Base-by-base conservation (phyloP, 495 filamentous ascomycete species). In the Staphylotrichum tortipilum region DNA sequence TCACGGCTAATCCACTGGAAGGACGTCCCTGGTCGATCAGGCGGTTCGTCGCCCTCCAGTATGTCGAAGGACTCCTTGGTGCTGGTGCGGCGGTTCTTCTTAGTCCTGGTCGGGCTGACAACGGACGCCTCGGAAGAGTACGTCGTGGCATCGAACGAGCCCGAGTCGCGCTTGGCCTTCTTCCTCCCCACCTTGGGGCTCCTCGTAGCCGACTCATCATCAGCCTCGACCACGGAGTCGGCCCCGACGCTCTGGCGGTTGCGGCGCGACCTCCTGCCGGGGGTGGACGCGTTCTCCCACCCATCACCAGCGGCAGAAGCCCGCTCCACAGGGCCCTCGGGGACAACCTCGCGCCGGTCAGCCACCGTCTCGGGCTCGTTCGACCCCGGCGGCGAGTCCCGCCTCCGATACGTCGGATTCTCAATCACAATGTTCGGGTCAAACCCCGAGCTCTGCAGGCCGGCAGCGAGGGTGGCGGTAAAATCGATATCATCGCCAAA, bases 401-500 rank as follows among this genome's bases (percentile, higher is more conserved):
- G 77, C 19, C 72, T 73, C 38, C 79, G 78, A 48, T 79, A 88
- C 2, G 58, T 68, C 0, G 78, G 76, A 54, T 88, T 74, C 44
- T 86, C 70, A 19, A 83, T 79, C 12, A 88, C 78, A 49, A 87
- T 78, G 22, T 84, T 76, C 18, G 83, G 79, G 60, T 88, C 78
- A 50, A 88, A 88, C 0, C 84, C 84, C 44, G 79, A 74, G 5
- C 77, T 78, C 62, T 82, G 62, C 17, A 85, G 73, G 6, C 79
- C 82, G 30, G 84, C 85, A 56, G 83, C 84, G n/a, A 88, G 59
- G 9, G 74, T 79, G 21, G 84, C 84, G 15, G 82, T 77, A 41
- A 88, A 88, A 29, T 78, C 81, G 33, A 83, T 68, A 48, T 88
- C 84, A 22, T 80, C 72, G 7, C 58, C 72, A 59, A 76, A 82